Evolutionary conservation across 305 asterid genomes (phyloP).

Genomic region (Rubia occidens): DNA sequence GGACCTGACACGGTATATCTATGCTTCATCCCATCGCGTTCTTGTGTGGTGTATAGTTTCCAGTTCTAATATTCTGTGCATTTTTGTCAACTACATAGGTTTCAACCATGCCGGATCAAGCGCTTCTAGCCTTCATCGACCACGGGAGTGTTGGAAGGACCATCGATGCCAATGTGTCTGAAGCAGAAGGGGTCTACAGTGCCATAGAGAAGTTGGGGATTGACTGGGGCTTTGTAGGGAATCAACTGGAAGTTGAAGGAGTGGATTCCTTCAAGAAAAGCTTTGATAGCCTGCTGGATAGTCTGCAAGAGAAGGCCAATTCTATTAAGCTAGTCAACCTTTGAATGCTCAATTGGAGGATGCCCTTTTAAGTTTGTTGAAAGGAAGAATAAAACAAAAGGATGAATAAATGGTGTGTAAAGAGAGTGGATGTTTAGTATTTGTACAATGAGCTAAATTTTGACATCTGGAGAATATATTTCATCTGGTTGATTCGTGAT

Average conservation of each 20-base stretch:
- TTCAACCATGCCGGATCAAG: slow-evolving; percentile 98
- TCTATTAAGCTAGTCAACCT: slow-evolving; percentile 66
- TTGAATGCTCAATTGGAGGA: slow-evolving; percentile 21
- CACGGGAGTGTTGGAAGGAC: slow-evolving; percentile 92
- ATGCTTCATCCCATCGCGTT: slow-evolving; percentile 10
- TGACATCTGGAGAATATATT: neutral
- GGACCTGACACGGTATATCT: slow-evolving; percentile 74
- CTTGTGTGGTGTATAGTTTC: slow-evolving; percentile 4
- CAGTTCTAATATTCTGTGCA: neutral
- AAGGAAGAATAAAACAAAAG: slow-evolving; percentile 29
- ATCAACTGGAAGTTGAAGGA: slow-evolving; percentile 92
- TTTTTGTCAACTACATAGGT: slow-evolving; percentile 35
- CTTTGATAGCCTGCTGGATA: slow-evolving; percentile 86
- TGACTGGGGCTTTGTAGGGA: slow-evolving; percentile 72
- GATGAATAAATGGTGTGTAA: slow-evolving; percentile 18
- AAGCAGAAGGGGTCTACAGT: slow-evolving; percentile 85
- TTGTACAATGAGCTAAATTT: neutral
- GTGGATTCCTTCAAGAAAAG: slow-evolving; percentile 95
- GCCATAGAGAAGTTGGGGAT: slow-evolving; percentile 92
- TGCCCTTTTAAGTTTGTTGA: slow-evolving; percentile 11
- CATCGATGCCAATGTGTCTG: slow-evolving; percentile 72
- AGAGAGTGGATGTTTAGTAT: slow-evolving; percentile 16
- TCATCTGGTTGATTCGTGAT: neutral
- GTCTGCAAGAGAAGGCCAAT: slow-evolving; percentile 92
- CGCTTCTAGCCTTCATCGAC: slow-evolving; percentile 81